phyloP scores from a whole-genome alignment of 2,329 filamentous ascomycete species.

The Furcasterigmium furcatum region DNA sequence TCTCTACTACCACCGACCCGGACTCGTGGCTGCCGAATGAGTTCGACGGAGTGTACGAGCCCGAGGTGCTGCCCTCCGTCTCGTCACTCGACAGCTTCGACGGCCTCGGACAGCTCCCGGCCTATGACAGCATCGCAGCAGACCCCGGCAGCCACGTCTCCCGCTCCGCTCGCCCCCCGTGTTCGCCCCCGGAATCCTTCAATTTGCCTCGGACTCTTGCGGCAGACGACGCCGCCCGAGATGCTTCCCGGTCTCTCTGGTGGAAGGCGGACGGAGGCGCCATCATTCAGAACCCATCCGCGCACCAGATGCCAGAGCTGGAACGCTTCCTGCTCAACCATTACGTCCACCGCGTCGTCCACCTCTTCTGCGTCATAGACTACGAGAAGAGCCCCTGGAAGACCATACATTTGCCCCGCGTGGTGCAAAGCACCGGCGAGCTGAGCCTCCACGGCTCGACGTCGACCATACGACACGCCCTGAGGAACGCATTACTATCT shows the following conservation, averaged over 20 bases:
- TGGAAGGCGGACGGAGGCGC: not conserved
- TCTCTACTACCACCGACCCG: not conserved
- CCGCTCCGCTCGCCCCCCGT: too few relatives aligned
- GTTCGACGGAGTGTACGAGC: not conserved
- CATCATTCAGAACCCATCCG: not conserved
- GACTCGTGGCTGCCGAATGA: not conserved
- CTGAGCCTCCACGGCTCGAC: conserved; percentile 16
- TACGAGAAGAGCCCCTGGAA: conserved; percentile 21
- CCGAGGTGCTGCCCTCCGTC: not conserved
- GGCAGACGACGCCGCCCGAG: too few relatives aligned
- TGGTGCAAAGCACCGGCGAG: conserved; percentile 17
- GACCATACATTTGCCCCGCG: conserved; percentile 19
- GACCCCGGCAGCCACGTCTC: not conserved
- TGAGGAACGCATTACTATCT: conserved; percentile 17
- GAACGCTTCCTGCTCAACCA: conserved; percentile 20
- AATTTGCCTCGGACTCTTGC: too few relatives aligned
- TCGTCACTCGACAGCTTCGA: not conserved
- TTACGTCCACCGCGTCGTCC: conserved; percentile 17
- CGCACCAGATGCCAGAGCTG: conserved; percentile 2
- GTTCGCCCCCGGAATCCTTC: too few relatives aligned
- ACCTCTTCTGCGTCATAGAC: conserved; percentile 21
- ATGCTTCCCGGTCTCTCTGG: not conserved
- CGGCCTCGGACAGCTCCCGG: not conserved
- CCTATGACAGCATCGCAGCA: not conserved
- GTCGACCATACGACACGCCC: conserved; percentile 15